phyloP scores from a whole-genome alignment of 2,329 filamentous ascomycete species.

The Elsinoe ampelina region DNA sequence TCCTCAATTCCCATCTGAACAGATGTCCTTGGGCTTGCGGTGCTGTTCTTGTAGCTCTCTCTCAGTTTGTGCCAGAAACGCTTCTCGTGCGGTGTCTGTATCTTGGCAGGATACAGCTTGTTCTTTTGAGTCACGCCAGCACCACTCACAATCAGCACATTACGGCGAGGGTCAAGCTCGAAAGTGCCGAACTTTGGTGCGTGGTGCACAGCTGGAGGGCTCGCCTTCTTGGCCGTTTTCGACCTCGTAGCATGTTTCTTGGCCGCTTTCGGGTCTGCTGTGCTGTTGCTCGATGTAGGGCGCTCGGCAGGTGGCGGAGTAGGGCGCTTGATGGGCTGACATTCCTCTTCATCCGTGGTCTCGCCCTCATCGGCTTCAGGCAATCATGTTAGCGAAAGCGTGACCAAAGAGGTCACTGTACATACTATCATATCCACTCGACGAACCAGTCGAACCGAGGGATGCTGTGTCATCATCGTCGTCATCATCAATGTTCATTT shows the following conservation, averaged over 20 bases:
- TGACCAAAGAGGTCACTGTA: conserved; percentile 12
- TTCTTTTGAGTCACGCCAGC: conserved; percentile 15
- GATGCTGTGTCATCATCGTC: conserved; percentile 25
- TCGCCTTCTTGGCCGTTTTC: conserved; percentile 15
- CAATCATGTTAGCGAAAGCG: conserved; percentile 20
- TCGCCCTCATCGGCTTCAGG: conserved; percentile 28
- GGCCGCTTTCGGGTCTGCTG: conserved; percentile 8
- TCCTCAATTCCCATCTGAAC: conserved; percentile 17
- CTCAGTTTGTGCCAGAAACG: conserved; percentile 15
- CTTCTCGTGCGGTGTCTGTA: conserved; percentile 15
- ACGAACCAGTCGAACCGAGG: conserved; percentile 19
- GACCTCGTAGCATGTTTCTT: conserved; percentile 12
- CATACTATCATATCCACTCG: conserved; percentile 27
- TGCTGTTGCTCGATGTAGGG: background rate
- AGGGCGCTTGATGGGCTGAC: conserved; percentile 8
- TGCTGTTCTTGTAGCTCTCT: conserved; percentile 21
- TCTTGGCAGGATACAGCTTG: conserved; percentile 18
- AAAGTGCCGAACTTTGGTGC: conserved; percentile 22
- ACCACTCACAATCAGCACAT: conserved; percentile 17
- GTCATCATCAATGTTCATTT: conserved; percentile 24
- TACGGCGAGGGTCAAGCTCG: conserved; percentile 20
- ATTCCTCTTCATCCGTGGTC: conserved; percentile 25
- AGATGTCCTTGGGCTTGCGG: conserved; percentile 24
- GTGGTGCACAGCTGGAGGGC: conserved; percentile 6
- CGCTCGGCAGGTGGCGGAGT: conserved; percentile 11